A percentile compares a stretch with the other conserved stretches of the same genome.
Evolutionary conservation across 1,284 basidiomycete species (phyloP).

Genomic region (Mycena sp.): DNA sequence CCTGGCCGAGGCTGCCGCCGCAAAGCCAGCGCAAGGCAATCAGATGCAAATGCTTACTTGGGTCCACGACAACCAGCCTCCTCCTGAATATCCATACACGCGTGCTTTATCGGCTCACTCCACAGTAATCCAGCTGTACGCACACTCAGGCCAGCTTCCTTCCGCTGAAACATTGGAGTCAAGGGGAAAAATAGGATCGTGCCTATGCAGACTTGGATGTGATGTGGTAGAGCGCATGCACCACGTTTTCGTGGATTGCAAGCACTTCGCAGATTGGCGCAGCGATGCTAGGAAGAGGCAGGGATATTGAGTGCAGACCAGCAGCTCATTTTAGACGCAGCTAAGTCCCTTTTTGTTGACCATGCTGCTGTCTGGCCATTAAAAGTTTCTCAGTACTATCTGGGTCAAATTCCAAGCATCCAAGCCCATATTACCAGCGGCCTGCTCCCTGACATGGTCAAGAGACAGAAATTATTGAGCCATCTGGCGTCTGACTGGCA

Average conservation of each 20-base stretch:
- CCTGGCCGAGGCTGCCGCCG: neutral
- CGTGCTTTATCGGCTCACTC: neutral
- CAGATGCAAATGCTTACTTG: neutral
- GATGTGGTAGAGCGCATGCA: neutral
- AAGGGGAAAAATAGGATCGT: neutral
- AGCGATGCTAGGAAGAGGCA: neutral
- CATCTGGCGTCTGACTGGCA: slow-evolving; percentile 7
- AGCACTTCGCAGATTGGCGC: neutral
- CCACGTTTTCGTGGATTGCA: neutral
- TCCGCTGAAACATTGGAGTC: neutral
- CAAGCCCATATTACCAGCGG: neutral
- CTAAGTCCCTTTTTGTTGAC: neutral
- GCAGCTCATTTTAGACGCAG: neutral
- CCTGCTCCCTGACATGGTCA: neutral
- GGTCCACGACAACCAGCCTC: neutral
- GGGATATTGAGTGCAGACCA: neutral
- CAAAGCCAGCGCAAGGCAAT: neutral
- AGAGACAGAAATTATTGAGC: neutral
- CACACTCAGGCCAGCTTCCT: neutral
- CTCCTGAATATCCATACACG: neutral
- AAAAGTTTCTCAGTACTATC: slow-evolving; percentile 9
- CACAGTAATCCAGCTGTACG: neutral
- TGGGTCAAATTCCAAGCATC: slow-evolving; percentile 1
- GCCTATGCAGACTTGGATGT: neutral
- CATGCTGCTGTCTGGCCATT: neutral